Percentiles rank a stretch among this genome's conserved stretches.
Evolutionary conservation across 2,329 filamentous ascomycete genomes (phyloP).

Genomic region (Epichloe elymi): DNA sequence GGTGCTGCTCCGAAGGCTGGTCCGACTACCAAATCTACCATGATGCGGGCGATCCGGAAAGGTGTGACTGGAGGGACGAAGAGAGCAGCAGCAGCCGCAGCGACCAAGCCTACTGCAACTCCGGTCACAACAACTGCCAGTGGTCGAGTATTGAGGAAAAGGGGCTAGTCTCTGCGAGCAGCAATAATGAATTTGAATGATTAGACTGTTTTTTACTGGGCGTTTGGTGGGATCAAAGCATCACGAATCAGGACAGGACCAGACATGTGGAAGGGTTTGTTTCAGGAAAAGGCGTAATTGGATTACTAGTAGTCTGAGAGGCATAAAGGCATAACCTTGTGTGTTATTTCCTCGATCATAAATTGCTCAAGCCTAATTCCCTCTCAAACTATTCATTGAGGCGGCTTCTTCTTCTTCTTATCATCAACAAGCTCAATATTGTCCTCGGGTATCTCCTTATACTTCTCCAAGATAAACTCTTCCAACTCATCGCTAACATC

Average conservation of each 20-base stretch:
- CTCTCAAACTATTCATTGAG: neutral
- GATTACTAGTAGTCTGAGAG: neutral
- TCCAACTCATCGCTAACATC: constrained; percentile 91
- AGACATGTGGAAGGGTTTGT: neutral
- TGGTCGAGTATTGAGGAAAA: constrained; percentile 42
- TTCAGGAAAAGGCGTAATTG: neutral
- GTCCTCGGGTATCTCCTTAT: constrained; percentile 82
- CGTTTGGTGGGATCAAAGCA: neutral
- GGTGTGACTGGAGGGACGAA: constrained; percentile 35
- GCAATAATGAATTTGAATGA: neutral
- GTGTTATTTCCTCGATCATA: neutral
- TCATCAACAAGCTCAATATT: constrained; percentile 93
- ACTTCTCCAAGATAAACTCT: constrained; percentile 81
- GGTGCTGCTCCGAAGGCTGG: constrained; percentile 19
- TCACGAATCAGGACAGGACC: neutral
- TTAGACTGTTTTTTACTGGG: neutral
- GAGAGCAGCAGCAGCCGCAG: constrained; percentile 25
- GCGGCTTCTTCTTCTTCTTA: constrained; percentile 66
- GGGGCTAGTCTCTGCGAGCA: constrained; percentile 22
- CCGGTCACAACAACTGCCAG: constrained; percentile 30
- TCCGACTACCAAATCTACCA: constrained; percentile 32
- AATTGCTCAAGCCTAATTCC: neutral
- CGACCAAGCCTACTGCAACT: constrained; percentile 22
- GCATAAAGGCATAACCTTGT: neutral
- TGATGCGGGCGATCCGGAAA: constrained; percentile 41